Percentiles rank a stretch among this genome's conserved stretches.
Conservation (phyloP, 2,329 filamentous ascomycete species). For the Epichloe gansuensis region DNA sequence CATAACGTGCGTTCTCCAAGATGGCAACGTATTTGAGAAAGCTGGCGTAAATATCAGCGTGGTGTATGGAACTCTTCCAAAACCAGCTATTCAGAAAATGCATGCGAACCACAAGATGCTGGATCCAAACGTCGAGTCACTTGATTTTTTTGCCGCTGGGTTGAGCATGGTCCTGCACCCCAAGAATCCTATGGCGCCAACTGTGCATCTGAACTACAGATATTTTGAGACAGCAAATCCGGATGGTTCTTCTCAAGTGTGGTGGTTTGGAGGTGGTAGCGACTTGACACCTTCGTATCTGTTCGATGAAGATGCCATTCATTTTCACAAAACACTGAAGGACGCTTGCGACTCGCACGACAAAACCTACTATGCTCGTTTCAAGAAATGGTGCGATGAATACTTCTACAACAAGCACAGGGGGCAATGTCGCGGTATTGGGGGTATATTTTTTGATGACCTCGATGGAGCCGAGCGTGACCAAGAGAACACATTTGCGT, state of each 20-base stretch:
- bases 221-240: slow-evolving; percentile 94
- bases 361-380: slow-evolving; percentile 79
- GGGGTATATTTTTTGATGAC: slow-evolving; percentile 98
- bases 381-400: slow-evolving; percentile 97
- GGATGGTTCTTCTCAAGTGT: slow-evolving; percentile 69
- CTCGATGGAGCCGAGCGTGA: slow-evolving; percentile 79
- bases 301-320: slow-evolving; percentile 92
- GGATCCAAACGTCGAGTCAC: slow-evolving; percentile 60
- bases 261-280: slow-evolving; percentile 97
- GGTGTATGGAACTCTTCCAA: slow-evolving; percentile 83
- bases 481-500: slow-evolving; percentile 80
- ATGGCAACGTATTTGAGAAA: slow-evolving; percentile 96
- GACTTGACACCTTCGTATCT: slow-evolving; percentile 89
- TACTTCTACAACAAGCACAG: slow-evolving; percentile 95
- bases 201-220: slow-evolving; percentile 94
- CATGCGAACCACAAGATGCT: slow-evolving; percentile 88
- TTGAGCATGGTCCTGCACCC: slow-evolving; percentile 90
- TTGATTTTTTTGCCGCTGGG: slow-evolving; percentile 93
- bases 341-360: slow-evolving; percentile 88
- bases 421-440: slow-evolving; percentile 72
- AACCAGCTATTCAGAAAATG: slow-evolving; percentile 85
- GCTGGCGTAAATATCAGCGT: slow-evolving; percentile 90
- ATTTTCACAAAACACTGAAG: slow-evolving; percentile 93
- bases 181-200: slow-evolving; percentile 90
- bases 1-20: slow-evolving; percentile 87